phyloP scores from a whole-genome alignment of 805 yeast genomes.

The Tetrapisispora namnaoensis region DNA sequence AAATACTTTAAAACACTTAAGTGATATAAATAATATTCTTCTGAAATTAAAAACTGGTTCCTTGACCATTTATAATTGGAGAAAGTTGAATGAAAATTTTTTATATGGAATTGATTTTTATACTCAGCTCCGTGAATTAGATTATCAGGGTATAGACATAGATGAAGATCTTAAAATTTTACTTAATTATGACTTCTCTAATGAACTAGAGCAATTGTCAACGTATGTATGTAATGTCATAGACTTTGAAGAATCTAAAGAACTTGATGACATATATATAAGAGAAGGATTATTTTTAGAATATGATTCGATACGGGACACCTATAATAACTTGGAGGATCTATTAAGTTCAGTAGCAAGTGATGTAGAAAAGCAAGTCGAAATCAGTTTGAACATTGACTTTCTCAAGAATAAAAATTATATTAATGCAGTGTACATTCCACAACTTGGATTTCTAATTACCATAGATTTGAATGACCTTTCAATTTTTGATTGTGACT shows the following conservation, averaged over 20 bases:
- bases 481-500: neutral
- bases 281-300: constrained; percentile 24
- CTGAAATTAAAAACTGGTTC: constrained; percentile 21
- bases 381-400: neutral
- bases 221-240: constrained; percentile 10
- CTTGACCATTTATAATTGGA: constrained; percentile 25
- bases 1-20: constrained; percentile 16
- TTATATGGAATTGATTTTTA: constrained; percentile 12
- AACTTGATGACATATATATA: constrained; percentile 22
- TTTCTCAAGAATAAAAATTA: constrained; percentile 4
- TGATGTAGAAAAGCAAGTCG: constrained; percentile 6
- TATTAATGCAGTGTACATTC: constrained; percentile 34
- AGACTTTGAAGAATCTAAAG: constrained; percentile 32
- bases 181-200: constrained; percentile 2
- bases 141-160: constrained; percentile 1
- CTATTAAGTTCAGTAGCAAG: constrained; percentile 19
- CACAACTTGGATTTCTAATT: constrained; percentile 37
- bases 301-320: constrained; percentile 21
- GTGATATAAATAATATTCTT: constrained; percentile 23
- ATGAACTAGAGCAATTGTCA: constrained; percentile 7
- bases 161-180: constrained; percentile 6
- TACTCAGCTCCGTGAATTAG: constrained; percentile 6
- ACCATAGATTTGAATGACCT: constrained; percentile 15
- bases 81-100: constrained; percentile 19
- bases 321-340: constrained; percentile 28